Evolutionary conservation across 495 filamentous ascomycete species (phyloP).

Genomic region (Xanthoparmelia taractica): DNA sequence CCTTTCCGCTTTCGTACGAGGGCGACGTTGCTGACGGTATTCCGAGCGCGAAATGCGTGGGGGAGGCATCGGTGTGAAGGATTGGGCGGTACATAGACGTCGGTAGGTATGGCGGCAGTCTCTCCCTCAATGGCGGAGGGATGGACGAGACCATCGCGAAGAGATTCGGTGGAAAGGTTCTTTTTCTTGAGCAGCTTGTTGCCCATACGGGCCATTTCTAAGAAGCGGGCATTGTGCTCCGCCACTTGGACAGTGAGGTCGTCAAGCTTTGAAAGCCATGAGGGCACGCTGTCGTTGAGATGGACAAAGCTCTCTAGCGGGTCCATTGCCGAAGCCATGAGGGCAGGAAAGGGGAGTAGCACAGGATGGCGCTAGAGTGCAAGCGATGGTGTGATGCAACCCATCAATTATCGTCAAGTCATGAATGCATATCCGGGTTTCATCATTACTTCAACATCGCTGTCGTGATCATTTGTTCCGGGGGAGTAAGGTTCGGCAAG

Average conservation of each 20-base stretch:
- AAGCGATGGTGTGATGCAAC: slow-evolving; percentile 4
- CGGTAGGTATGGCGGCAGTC: slow-evolving; percentile 4
- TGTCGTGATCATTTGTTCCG: not conserved
- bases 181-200: slow-evolving; percentile 40
- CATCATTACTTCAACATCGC: not conserved
- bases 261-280: slow-evolving; percentile 61
- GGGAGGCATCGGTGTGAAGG: slow-evolving; percentile 11
- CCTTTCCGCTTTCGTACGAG: slow-evolving; percentile 27
- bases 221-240: slow-evolving; percentile 61
- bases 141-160: slow-evolving; percentile 31
- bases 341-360: not conserved
- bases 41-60: slow-evolving; percentile 17
- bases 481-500: not conserved
- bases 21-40: slow-evolving; percentile 21
- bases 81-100: slow-evolving; percentile 4
- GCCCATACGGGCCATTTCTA: slow-evolving; percentile 35
- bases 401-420: slow-evolving; percentile 19
- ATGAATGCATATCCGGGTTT: slow-evolving; percentile 13
- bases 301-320: slow-evolving; percentile 54
- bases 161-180: slow-evolving; percentile 57
- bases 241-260: slow-evolving; percentile 62
- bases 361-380: slow-evolving; percentile 1
- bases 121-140: slow-evolving; percentile 8
- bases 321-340: slow-evolving; percentile 44
- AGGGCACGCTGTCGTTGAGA: slow-evolving; percentile 51